Percentiles rank a stretch among this genome's conserved stretches.
These are phyloP conservation scores for Magnaporthales sp. DNA, from an alignment of 2,329 filamentous ascomycete genomes.

Conservation along the genomic window DNA sequence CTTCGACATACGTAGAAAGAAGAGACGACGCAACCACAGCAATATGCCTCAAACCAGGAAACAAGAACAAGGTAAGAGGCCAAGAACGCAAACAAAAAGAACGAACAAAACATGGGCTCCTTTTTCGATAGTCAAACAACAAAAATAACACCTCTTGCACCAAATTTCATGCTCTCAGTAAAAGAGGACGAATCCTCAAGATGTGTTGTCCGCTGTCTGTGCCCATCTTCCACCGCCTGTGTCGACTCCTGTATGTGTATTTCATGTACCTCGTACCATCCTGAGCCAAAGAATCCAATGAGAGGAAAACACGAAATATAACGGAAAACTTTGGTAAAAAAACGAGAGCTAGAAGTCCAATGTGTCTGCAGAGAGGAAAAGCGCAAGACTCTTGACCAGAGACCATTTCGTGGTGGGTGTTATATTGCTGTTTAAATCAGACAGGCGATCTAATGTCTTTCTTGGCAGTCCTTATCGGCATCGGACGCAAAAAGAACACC, in stretches of 20 bases:
- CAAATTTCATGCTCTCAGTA: background rate
- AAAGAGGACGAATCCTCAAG: background rate
- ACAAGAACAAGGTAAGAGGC: background rate
- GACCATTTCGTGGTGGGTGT: background rate
- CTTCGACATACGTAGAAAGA: background rate
- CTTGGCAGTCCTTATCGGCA: background rate
- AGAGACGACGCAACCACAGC: background rate
- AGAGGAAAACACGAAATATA: background rate
- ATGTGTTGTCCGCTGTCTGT: background rate
- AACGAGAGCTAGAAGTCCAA: background rate
- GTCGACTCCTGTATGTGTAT: background rate
- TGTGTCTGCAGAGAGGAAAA: background rate
- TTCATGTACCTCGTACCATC: background rate
- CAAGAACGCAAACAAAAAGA: background rate
- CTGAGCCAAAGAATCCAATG: constrained; percentile 1
- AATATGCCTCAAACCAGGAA: background rate
- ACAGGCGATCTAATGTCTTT: background rate
- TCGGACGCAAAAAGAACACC: background rate
- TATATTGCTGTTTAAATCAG: background rate
- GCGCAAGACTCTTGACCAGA: background rate
- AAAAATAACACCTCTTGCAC: background rate
- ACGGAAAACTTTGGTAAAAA: background rate
- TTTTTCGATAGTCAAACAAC: background rate
- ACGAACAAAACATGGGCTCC: background rate
- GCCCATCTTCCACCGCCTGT: background rate